Evolutionary conservation across 305 asterid species (phyloP).

Genomic region (Nicotiana rustica): DNA sequence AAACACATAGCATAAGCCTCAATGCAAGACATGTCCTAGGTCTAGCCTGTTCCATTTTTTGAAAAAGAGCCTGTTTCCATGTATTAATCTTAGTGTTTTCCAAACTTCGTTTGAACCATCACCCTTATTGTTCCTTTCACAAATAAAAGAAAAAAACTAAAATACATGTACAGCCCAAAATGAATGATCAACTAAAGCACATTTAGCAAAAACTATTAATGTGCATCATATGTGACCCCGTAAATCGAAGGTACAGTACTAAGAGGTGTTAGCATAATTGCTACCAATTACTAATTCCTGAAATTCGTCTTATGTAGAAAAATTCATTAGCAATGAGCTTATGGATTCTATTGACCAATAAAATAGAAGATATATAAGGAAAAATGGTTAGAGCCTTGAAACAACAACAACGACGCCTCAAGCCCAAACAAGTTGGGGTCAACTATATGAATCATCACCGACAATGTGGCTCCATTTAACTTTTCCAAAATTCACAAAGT

Average conservation of each 20-base stretch:
- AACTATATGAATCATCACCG: neutral
- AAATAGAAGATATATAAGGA: neutral
- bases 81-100: neutral
- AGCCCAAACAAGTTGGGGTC: neutral
- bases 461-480: neutral
- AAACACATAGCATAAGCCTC: neutral
- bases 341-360: neutral
- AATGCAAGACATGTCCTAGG: neutral
- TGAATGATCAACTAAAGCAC: neutral
- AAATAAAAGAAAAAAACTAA: neutral
- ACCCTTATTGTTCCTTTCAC: neutral
- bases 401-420: neutral
- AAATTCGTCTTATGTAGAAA: neutral
- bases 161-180: neutral
- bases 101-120: neutral
- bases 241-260: neutral
- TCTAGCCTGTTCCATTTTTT: neutral
- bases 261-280: neutral
- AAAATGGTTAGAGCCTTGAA: neutral
- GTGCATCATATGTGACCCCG: neutral
- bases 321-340: neutral
- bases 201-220: neutral
- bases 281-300: neutral
- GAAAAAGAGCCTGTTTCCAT: neutral
- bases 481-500: neutral